Conservation (phyloP, 2,329 filamentous ascomycete genomes). For the Coniochaeta ligniaria region DNA sequence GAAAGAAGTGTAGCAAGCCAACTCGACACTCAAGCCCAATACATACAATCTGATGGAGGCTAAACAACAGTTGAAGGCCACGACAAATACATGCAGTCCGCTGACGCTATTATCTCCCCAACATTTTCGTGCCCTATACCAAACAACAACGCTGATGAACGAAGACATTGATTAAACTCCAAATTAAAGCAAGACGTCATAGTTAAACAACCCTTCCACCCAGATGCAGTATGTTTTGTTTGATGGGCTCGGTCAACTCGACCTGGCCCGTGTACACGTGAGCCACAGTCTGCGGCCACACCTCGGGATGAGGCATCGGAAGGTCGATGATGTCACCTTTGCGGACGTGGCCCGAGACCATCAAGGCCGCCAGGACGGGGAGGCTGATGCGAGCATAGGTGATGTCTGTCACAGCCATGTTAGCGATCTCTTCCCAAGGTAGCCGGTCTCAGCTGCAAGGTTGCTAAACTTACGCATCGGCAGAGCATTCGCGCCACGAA, state of each 20-base stretch:
- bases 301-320: constrained; percentile 48
- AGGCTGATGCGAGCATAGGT: constrained; percentile 39
- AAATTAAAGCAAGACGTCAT: neutral
- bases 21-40: neutral
- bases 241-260: constrained; percentile 36
- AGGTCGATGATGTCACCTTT: constrained; percentile 49
- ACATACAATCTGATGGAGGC: neutral
- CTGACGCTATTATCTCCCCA: neutral
- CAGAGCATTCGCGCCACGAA: neutral
- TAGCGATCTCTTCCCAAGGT: neutral
- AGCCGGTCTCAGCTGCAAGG: too few species aligned
- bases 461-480: constrained; percentile 1
- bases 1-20: neutral
- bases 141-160: neutral
- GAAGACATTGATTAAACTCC: neutral
- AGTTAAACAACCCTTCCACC: constrained; percentile 32
- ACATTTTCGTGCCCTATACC: neutral
- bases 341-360: constrained; percentile 44
- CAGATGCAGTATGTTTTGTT: constrained; percentile 46
- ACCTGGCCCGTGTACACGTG: constrained; percentile 47
- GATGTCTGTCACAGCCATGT: constrained; percentile 28
- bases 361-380: constrained; percentile 46
- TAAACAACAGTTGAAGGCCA: neutral
- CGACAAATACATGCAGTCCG: neutral
- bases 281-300: constrained; percentile 47